phyloP scores from a whole-genome alignment of 345 rosid genomes.

The Gossypium australe region DNA sequence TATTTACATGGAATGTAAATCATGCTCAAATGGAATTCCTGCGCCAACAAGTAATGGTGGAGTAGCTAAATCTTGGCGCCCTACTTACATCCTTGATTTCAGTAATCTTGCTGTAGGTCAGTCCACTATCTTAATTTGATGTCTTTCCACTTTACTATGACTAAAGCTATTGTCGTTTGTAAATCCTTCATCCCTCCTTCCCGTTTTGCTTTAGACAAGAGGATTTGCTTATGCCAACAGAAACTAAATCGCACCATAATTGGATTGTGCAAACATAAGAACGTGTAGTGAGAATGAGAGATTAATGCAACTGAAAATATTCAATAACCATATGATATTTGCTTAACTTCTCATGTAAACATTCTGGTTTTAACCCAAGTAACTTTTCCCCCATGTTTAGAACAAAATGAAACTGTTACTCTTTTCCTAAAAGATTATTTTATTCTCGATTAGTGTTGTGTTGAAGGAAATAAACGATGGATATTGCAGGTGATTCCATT shows the following conservation, averaged over 20 bases:
- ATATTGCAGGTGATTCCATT: slow-evolving; percentile 67
- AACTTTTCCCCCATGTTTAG: background rate
- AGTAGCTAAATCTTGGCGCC: slow-evolving; percentile 52
- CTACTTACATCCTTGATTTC: slow-evolving; percentile 74
- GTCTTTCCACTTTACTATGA: background rate
- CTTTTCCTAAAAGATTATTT: background rate
- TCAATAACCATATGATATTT: background rate
- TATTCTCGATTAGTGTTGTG: background rate
- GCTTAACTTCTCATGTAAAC: background rate
- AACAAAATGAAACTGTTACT: background rate
- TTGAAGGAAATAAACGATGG: background rate
- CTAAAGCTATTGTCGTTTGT: background rate
- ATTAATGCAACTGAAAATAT: background rate
- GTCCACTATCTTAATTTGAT: slow-evolving; percentile 11
- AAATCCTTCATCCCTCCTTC: background rate
- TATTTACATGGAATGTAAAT: slow-evolving; percentile 52
- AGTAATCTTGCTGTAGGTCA: slow-evolving; percentile 71
- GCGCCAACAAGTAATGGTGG: slow-evolving; percentile 14
- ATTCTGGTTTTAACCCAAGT: no score
- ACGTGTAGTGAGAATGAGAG: background rate
- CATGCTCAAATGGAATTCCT: slow-evolving; percentile 13
- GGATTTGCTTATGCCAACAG: background rate
- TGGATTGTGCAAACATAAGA: background rate
- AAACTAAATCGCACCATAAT: no score
- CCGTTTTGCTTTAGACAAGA: background rate